Conservation (phyloP, 495 filamentous ascomycete genomes). For the Podospora bellae-mahoneyi region DNA sequence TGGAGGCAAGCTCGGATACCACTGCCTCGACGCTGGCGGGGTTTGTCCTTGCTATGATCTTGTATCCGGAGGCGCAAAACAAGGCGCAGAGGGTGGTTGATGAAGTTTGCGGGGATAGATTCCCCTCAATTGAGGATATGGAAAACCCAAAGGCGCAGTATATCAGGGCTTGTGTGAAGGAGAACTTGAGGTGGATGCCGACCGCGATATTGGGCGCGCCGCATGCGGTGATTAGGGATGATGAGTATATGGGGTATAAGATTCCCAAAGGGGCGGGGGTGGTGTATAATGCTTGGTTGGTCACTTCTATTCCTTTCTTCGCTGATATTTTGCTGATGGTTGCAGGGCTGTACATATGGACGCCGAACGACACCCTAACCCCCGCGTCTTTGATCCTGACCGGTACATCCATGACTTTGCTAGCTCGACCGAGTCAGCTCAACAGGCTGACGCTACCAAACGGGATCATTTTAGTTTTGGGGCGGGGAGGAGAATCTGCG, state of each 20-base stretch:
- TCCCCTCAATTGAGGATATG: conserved; percentile 44
- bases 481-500: conserved; percentile 55
- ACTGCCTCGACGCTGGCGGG: conserved; percentile 37
- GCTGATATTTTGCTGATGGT: neutral
- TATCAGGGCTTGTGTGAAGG: conserved; percentile 43
- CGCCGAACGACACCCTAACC: conserved; percentile 41
- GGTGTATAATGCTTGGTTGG: conserved; percentile 31
- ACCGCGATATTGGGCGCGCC: conserved; percentile 49
- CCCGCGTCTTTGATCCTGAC: conserved; percentile 47
- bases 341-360: conserved; percentile 37
- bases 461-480: conserved; percentile 47
- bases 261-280: conserved; percentile 34
- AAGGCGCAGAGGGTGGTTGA: conserved; percentile 53
- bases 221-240: conserved; percentile 46
- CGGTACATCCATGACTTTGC: conserved; percentile 38
- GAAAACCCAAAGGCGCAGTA: conserved; percentile 43
- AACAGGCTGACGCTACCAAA: conserved; percentile 39
- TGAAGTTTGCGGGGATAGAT: conserved; percentile 37
- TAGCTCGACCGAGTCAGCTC: conserved; percentile 29
- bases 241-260: conserved; percentile 35
- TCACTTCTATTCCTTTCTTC: neutral
- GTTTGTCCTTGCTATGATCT: conserved; percentile 51
- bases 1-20: conserved; percentile 53
- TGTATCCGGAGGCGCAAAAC: conserved; percentile 39
- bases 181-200: conserved; percentile 53